A percentile compares a stretch with the other conserved stretches of the same genome.
phyloP scores from a whole-genome alignment of 2,329 filamentous ascomycete genomes.

The Aspergillus hortae region DNA sequence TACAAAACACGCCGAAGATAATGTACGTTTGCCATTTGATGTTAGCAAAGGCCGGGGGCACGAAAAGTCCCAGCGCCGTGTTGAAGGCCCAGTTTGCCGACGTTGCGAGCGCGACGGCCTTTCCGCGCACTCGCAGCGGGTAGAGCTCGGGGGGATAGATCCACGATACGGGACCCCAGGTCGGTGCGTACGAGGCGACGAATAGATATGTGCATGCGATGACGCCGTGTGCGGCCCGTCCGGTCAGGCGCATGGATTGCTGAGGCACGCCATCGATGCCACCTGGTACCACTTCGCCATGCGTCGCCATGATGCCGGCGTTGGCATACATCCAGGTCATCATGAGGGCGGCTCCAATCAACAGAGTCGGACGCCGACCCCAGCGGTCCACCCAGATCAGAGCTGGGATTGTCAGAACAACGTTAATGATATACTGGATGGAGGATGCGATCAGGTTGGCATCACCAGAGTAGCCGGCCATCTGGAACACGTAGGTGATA shows the following conservation, averaged over 20 bases:
- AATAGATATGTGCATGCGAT: slow-evolving; percentile 74
- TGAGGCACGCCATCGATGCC: slow-evolving; percentile 30
- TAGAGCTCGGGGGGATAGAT: slow-evolving; percentile 62
- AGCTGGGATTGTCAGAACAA: slow-evolving; percentile 72
- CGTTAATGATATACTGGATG: slow-evolving; percentile 76
- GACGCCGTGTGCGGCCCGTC: slow-evolving; percentile 58
- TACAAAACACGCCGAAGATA: slow-evolving; percentile 71
- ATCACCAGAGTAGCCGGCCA: slow-evolving; percentile 62
- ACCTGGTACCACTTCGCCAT: slow-evolving; percentile 39
- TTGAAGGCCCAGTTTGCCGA: slow-evolving; percentile 63
- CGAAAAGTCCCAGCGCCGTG: slow-evolving; percentile 52
- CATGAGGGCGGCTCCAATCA: slow-evolving; percentile 65
- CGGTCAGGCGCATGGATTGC: slow-evolving; percentile 36
- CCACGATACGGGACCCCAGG: slow-evolving; percentile 60
- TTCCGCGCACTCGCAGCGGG: slow-evolving; percentile 60
- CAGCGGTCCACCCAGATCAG: slow-evolving; percentile 72
- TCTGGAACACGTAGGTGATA: slow-evolving; percentile 62
- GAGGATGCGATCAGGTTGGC: slow-evolving; percentile 62
- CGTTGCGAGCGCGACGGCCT: slow-evolving; percentile 61
- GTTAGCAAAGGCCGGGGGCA: slow-evolving; percentile 55
- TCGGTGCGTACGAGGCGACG: slow-evolving; percentile 64
- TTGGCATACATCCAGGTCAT: slow-evolving; percentile 41
- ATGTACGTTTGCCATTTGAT: slow-evolving; percentile 64
- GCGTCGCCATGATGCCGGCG: slow-evolving; percentile 38
- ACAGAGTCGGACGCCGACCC: slow-evolving; percentile 67